phyloP scores from a whole-genome alignment of 1,284 basidiomycete genomes.

The Porodaedalea pini region DNA sequence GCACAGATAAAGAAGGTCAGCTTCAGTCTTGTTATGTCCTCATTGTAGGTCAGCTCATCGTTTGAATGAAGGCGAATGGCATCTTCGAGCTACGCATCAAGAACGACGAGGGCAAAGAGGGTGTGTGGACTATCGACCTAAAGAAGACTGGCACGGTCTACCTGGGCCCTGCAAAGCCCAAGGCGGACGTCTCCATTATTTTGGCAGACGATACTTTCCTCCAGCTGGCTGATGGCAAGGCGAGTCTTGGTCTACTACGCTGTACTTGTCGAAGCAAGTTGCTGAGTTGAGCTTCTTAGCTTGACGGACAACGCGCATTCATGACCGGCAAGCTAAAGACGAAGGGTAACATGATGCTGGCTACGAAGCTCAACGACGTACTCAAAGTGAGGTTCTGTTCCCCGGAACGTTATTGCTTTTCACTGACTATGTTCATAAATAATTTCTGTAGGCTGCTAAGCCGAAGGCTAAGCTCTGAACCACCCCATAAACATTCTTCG shows the following conservation, averaged over 20 bases:
- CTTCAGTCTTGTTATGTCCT: neutral
- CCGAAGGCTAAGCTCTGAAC: slow-evolving; percentile 21
- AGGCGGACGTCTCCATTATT: slow-evolving; percentile 75
- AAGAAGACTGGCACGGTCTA: slow-evolving; percentile 85
- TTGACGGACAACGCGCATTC: slow-evolving; percentile 90
- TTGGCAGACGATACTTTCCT: slow-evolving; percentile 69
- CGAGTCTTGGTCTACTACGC: slow-evolving; percentile 28
- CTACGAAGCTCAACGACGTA: slow-evolving; percentile 81
- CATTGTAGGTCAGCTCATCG: neutral
- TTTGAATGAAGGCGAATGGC: slow-evolving; percentile 70
- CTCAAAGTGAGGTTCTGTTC: slow-evolving; percentile 59
- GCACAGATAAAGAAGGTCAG: slow-evolving; percentile 82
- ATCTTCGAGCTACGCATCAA: slow-evolving; percentile 88
- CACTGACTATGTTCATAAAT: neutral
- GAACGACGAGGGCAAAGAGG: slow-evolving; percentile 74
- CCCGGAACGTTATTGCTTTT: neutral
- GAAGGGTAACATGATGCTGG: slow-evolving; percentile 84
- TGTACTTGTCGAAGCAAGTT: neutral
- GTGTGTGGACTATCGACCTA: slow-evolving; percentile 91
- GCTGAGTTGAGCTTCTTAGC: slow-evolving; percentile 34
- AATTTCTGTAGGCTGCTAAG: slow-evolving; percentile 16
- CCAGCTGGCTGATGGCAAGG: slow-evolving; percentile 68
- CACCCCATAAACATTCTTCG: neutral
- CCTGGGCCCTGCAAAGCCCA: slow-evolving; percentile 72
- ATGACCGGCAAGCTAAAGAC: slow-evolving; percentile 90